Evolutionary conservation across 495 filamentous ascomycete genomes (phyloP).

Genomic region (Penicillium coffeae): DNA sequence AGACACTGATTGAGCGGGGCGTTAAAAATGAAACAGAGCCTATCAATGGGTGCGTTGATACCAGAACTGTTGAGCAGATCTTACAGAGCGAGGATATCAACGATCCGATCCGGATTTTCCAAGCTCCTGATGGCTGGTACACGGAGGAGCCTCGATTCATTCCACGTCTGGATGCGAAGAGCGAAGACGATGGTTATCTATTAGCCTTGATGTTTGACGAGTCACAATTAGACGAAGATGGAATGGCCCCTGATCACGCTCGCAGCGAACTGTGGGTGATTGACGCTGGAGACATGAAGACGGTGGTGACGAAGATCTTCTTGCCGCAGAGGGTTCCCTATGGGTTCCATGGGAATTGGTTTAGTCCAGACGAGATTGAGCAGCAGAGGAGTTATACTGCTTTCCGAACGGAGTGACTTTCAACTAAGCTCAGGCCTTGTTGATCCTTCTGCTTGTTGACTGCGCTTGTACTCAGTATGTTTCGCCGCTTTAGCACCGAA

Average conservation of each 20-base stretch:
- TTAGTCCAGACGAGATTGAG: not conserved
- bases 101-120: slow-evolving; percentile 7
- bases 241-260: not conserved
- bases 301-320: slow-evolving; percentile 4
- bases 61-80: not conserved
- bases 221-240: slow-evolving; percentile 1
- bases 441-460: too few species aligned
- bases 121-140: slow-evolving; percentile 8
- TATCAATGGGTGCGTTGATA: slow-evolving; percentile 5
- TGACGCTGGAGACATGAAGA: slow-evolving; percentile 4
- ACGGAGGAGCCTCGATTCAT: slow-evolving; percentile 7
- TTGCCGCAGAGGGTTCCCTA: slow-evolving; percentile 7
- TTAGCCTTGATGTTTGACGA: slow-evolving; percentile 10
- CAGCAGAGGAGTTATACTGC: slow-evolving; percentile 2
- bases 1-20: slow-evolving; percentile 3
- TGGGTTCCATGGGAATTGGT: slow-evolving; percentile 9
- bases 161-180: not conserved
- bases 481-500: too few species aligned
- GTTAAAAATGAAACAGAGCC: not conserved
- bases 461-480: not conserved
- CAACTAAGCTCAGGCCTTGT: too few species aligned
- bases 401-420: not conserved
- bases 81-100: not conserved
- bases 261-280: slow-evolving; percentile 8
- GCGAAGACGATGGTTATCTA: slow-evolving; percentile 8